Base-by-base conservation (phyloP, 169 alveolate species). In the Hepatocystis sp. region DNA sequence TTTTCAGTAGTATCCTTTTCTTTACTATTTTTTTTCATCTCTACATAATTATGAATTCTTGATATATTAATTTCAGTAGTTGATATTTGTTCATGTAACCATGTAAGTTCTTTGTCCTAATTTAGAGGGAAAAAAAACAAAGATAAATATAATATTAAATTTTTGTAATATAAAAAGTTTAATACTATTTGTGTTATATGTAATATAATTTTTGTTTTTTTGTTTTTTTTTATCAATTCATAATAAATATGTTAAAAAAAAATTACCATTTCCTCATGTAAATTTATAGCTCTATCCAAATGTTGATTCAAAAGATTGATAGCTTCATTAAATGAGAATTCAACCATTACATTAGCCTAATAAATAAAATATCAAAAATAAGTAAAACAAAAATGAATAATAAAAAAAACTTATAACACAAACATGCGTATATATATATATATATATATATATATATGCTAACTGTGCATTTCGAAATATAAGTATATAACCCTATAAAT, bases 61-160 rank as follows among this genome's bases (percentile, higher is more conserved):
- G 98, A 96, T n/a, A 94, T 93, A 81, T 94, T 95, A 66, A 95
- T 96, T 66, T 95, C 98, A 11, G 97, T 91, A 42, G 91, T 91
- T 17, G 97, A 93, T 56, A 93, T 92, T 66, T 95, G 98, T 51
- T 86, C 90, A 53, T 95, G 89, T 23, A 95, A 76, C 94, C 96
- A 95, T n/a, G 90, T 93, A 44, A 95, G 66, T 47, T 95, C 96
- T 27, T 85, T 85, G 61, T 91, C 91, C 97, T 94, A 78, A 25
- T 27, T 51, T 11, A 30, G 15, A 68, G 49, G 56, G 19, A 23
- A 25, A 44, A 32, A 19, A n/a, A 13, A 39, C 40, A 65, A 47
- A 47, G 32, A 23, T 21, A 40, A 63, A 64, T 21, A 34, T 23
- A 34, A 25, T 4, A 25, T 27, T 21, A 27, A n/a, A n/a, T n/a